Evolutionary conservation across 2,329 filamentous ascomycete species (phyloP), one percentile per base, ranked within the genome.

Genomic region (Penicillium sp.): DNA sequence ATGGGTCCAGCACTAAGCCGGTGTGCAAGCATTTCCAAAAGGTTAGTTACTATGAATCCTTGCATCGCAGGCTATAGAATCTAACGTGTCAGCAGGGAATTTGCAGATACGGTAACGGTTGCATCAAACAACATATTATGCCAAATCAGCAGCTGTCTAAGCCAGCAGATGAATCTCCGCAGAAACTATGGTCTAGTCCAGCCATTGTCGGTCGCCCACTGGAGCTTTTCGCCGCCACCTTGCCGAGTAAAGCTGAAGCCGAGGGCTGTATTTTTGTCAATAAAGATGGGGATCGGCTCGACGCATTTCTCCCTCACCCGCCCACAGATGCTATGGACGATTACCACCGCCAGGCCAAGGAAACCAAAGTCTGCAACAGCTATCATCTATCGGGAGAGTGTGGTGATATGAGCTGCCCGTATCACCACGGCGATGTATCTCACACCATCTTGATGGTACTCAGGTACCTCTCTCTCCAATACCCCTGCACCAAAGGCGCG

Each of bases 331-430:
- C 74, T 25, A 70, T 72, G 60, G 61, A 68, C 2, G 55, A 56
- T 8, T 81, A 78, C 59, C 69, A 71, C 18, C 61, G 64, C 10
- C 70, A 71, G 11, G 66, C 68, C 27, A 66, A 64, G 14, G 58
- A 65, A 2, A 63, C 68, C 18, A 80, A 79, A 56, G 70, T 78
- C 0, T 82, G 79, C 63, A 81, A 81, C 58, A 72, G 70, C 25
- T 73, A 73, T 51, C 75, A 80, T 50, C 67, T 82, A 0, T 69
- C 69, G 0, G 67, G 69, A 2, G 54, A 64, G 14, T 81, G 79
- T 57, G 59, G 60, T 27, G 63, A 64, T 36, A 54, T 63, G 38
- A 51, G 52, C 48, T 79, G 77, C 53, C 62, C 62, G 3, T 81
- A 71, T 57, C 78, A 81, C 45, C 80, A 82, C 57, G 64, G 58